Base-by-base conservation (phyloP, 306 rosid species). In the Vicia sativa region DNA sequence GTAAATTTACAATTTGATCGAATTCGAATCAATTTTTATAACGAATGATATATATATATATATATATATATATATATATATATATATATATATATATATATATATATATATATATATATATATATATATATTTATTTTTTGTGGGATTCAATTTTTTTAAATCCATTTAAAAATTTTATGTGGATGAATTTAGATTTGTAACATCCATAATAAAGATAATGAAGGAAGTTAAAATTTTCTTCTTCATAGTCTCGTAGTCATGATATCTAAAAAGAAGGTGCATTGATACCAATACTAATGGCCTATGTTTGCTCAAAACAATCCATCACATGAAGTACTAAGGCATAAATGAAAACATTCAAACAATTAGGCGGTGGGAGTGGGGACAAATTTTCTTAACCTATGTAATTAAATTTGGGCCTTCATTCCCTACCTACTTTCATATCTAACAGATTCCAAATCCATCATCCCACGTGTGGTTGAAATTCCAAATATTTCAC, bases 381-480 rank as follows among this genome's bases (percentile, higher is more conserved):
- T 68, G 74, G 71, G 72, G 82, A 38, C 82, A 57, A 53, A 11
- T 72, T 72, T n/a, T 45, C 50, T 41, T 72, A 56, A 67, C 79
- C 74, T 41, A 39, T 48, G 9, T 43, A 77, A 35, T 77, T 64
- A 25, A 46, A 31, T 64, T 64, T 71, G 77, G 71, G 74, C 77
- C 78, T 71, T 74, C 67, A 25, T 62, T 43, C 57, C 65, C 38
- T 58, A 13, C 57, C 65, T 9, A 44, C 78, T 70, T 45, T 61
- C 2, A 44, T 72, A 39, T 70, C 83, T 65, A 42, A 66, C 38
- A 67, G 43, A 34, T 56, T 48, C 54, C n/a, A n/a, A 57, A 56
- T 53, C 73, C 75, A 53, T 58, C 78, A 60, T 74, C 78, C 79
- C 89, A 80, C 93, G 90, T 82, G 86, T 80, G 84, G 57, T 65